These are phyloP conservation scores for Coemansia aciculifera DNA, from an alignment of 192 early-diverging fungal genomes.

Conservation along the genomic window DNA sequence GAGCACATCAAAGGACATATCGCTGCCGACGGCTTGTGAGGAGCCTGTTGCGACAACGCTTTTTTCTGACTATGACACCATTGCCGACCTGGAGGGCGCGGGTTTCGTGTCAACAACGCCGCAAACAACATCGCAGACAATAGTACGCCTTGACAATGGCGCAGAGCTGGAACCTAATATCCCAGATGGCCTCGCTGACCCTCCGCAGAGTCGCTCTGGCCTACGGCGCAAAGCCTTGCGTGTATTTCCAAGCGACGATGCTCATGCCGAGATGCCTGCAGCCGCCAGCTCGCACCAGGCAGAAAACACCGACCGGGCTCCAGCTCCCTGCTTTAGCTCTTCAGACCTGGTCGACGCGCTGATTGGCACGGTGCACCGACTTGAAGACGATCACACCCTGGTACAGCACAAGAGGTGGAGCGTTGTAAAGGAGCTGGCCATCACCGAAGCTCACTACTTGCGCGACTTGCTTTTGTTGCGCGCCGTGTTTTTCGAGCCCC, in stretches of 20 bases:
- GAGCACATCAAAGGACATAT: neutral
- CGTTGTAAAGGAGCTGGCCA: conserved; percentile 73
- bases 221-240: neutral
- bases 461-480: conserved; percentile 75
- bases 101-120: neutral
- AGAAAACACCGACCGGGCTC: conserved; percentile 6
- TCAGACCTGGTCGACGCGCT: conserved; percentile 47
- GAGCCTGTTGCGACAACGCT: neutral
- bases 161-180: neutral
- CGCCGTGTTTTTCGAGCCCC: conserved; percentile 67
- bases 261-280: neutral
- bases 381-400: conserved; percentile 48
- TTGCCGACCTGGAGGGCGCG: conserved; percentile 5
- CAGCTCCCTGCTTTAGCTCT: conserved; percentile 23
- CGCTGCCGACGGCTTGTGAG: neutral
- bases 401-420: conserved; percentile 63
- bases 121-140: conserved; percentile 17
- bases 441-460: conserved; percentile 73
- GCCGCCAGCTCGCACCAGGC: neutral
- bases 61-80: conserved; percentile 7
- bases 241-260: neutral
- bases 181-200: neutral
- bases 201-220: neutral
- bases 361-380: conserved; percentile 43
- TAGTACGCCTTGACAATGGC: conserved; percentile 9